Conservation (phyloP, 2,329 filamentous ascomycete species). For the Rhytidhysteron rufulum region DNA sequence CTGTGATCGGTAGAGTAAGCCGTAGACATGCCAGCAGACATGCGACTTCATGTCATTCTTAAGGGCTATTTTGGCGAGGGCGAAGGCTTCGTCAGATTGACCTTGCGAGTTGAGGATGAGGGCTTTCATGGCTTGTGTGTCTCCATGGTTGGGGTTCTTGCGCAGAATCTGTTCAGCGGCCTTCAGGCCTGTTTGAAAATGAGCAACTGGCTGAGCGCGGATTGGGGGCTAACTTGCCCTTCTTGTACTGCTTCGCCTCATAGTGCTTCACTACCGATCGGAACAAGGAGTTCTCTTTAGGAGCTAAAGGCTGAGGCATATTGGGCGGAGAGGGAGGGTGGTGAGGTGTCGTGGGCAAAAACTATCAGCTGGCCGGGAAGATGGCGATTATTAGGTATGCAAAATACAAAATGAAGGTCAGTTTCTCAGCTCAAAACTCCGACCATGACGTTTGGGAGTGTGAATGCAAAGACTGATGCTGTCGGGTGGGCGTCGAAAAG, state of each 20-base stretch:
- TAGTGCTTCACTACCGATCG: constrained; percentile 92
- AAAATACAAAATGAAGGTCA: no score
- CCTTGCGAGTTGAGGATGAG: constrained; percentile 91
- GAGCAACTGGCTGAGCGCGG: no score
- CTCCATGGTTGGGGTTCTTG: constrained; percentile 93
- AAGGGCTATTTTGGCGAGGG: constrained; percentile 84
- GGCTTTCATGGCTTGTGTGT: constrained; percentile 98
- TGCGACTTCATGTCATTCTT: constrained; percentile 98
- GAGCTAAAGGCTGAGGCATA: constrained; percentile 70
- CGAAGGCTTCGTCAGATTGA: constrained; percentile 90
- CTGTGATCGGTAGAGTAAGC: constrained; percentile 82
- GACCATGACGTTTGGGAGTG: no score
- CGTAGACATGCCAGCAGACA: constrained; percentile 99
- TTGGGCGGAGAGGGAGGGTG: constrained; percentile 27
- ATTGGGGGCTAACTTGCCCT: no score
- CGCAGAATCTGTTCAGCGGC: constrained; percentile 93
- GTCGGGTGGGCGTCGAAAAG: no score
- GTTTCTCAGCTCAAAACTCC: no score
- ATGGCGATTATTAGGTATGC: no score
- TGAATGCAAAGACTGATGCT: no score
- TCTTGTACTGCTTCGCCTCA: constrained; percentile 98
- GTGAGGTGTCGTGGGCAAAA: no score
- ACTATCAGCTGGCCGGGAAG: no score
- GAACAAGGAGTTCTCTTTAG: constrained; percentile 93
- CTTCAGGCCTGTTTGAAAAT: constrained; percentile 70